phyloP scores from a whole-genome alignment of 805 yeast genomes.

The Starmerella lactis-condensi region DNA sequence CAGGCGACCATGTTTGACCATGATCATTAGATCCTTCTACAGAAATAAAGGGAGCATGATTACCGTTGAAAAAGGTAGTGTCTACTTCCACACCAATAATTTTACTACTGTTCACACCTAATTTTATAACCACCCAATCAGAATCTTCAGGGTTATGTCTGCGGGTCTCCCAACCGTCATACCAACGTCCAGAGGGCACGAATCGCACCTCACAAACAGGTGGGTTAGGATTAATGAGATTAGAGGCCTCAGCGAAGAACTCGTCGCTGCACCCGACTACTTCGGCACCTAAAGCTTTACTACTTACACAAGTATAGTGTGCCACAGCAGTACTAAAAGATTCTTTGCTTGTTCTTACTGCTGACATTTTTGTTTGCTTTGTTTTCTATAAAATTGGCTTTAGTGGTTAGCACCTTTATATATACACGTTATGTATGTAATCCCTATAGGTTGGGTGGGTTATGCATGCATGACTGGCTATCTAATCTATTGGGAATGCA shows the following conservation, averaged over 20 bases:
- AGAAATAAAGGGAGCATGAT: constrained; percentile 78
- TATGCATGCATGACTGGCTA: too few species aligned
- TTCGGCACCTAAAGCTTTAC: constrained; percentile 65
- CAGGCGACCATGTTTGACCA: constrained; percentile 43
- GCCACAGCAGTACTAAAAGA: constrained; percentile 6
- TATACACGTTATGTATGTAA: too few species aligned
- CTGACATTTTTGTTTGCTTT: constrained; percentile 4
- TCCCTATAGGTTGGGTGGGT: too few species aligned
- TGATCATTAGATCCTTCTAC: constrained; percentile 47
- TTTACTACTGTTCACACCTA: constrained; percentile 70
- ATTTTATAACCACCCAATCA: constrained; percentile 70
- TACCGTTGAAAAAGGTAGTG: constrained; percentile 86
- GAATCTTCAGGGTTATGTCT: constrained; percentile 72
- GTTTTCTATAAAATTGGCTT: neutral
- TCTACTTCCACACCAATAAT: constrained; percentile 76
- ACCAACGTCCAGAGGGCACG: constrained; percentile 84
- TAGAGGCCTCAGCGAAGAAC: constrained; percentile 88
- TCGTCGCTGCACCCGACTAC: constrained; percentile 61
- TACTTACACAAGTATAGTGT: constrained; percentile 45
- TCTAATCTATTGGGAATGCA: too few species aligned
- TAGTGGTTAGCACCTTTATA: too few species aligned
- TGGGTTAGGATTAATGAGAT: constrained; percentile 59
- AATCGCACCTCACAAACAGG: constrained; percentile 72
- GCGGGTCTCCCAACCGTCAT: constrained; percentile 97
- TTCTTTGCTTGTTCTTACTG: constrained; percentile 6